Evolutionary conservation across 805 yeast species (phyloP).

Genomic region (Saitoella complicata): DNA sequence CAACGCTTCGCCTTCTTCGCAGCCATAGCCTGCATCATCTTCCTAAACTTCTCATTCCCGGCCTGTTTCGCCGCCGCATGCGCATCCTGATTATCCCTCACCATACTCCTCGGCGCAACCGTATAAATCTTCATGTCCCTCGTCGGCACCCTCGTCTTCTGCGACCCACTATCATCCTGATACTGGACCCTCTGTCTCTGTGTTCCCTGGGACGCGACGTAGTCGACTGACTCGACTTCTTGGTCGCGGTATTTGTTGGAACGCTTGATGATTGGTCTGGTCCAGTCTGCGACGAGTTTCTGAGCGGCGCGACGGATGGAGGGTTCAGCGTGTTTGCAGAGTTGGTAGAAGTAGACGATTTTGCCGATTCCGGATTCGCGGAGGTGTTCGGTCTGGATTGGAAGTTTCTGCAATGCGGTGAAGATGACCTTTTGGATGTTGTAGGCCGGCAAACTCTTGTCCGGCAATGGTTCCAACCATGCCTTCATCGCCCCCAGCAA

Average conservation of each 20-base stretch:
- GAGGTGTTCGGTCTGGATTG: conserved; percentile 88
- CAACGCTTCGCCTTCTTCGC: too few species aligned
- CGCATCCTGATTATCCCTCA: too few species aligned
- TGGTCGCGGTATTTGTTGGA: conserved; percentile 88
- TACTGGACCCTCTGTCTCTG: too few species aligned
- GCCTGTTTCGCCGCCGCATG: too few species aligned
- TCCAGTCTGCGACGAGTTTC: conserved; percentile 75
- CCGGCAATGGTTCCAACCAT: conserved; percentile 98
- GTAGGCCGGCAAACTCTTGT: conserved; percentile 93
- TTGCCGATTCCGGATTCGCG: conserved; percentile 92
- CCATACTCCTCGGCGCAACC: too few species aligned
- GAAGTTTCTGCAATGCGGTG: conserved; percentile 54
- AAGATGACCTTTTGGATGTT: conserved; percentile 85
- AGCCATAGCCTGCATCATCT: too few species aligned
- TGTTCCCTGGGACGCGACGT: conserved; percentile 19
- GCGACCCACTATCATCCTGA: too few species aligned
- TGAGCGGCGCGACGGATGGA: conserved; percentile 77
- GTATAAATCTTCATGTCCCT: too few species aligned
- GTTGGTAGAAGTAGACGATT: conserved; percentile 81
- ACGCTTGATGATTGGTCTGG: conserved; percentile 91
- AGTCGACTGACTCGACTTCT: conserved; percentile 49
- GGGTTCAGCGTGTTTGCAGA: conserved; percentile 78
- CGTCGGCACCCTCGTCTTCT: too few species aligned
- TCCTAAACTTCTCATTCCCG: too few species aligned
- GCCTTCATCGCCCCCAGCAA: conserved; percentile 80